Conservation (phyloP, 306 rosid genomes). For the Inga laurina region DNA sequence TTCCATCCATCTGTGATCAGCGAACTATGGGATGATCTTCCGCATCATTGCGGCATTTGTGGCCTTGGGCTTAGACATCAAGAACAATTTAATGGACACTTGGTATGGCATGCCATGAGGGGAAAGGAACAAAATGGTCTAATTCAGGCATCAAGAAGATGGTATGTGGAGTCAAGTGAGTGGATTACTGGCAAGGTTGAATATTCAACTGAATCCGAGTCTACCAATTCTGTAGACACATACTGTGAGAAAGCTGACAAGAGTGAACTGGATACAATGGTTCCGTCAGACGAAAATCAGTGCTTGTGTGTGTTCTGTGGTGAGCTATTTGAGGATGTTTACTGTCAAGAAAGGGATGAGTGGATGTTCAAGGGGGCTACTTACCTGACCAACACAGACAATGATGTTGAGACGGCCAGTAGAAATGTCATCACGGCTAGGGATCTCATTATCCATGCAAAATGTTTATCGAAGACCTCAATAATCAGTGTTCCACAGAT, state of each 20-base stretch:
- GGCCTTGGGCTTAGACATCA: conserved; percentile 55
- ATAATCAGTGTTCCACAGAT: conserved; percentile 42
- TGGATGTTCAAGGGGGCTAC: conserved; percentile 91
- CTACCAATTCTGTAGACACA: conserved; percentile 35
- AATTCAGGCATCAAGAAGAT: conserved; percentile 51
- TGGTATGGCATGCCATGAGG: conserved; percentile 68
- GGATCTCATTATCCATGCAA: conserved; percentile 82
- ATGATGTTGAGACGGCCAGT: conserved; percentile 38
- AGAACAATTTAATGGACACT: conserved; percentile 66
- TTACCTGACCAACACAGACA: conserved; percentile 43
- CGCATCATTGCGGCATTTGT: conserved; percentile 63
- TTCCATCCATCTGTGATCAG: conserved; percentile 62
- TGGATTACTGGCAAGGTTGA: conserved; percentile 63
- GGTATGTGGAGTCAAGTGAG: conserved; percentile 60
- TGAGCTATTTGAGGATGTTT: conserved; percentile 79
- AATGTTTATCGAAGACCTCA: conserved; percentile 60
- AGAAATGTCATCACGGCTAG: conserved; percentile 25
- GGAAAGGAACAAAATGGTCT: conserved; percentile 43
- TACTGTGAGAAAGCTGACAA: conserved; percentile 27
- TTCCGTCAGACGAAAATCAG: conserved; percentile 74
- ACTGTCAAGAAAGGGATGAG: conserved; percentile 56
- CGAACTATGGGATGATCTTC: conserved; percentile 60
- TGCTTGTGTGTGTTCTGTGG: conserved; percentile 82
- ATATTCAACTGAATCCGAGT: conserved; percentile 39
- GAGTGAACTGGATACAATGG: conserved; percentile 47